Conservation (phyloP, 2,329 filamentous ascomycete species). For the Lasiodiplodia theobromae region DNA sequence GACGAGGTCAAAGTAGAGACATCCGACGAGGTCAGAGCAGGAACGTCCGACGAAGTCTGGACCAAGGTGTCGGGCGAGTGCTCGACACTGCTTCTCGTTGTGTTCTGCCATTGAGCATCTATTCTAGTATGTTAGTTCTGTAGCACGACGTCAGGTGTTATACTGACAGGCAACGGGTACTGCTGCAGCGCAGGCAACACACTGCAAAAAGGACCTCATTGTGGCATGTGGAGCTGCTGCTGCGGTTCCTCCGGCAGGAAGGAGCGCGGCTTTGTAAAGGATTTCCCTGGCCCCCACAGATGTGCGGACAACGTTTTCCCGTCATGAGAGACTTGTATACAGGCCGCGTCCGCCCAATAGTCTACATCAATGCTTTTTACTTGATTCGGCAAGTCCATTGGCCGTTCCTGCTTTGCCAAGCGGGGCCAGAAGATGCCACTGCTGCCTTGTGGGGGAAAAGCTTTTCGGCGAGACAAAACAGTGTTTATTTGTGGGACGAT, state of each 20-base stretch:
- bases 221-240: background rate
- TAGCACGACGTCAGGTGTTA: background rate
- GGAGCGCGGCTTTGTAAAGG: background rate
- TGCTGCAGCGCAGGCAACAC: background rate
- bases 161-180: background rate
- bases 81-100: background rate
- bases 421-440: background rate
- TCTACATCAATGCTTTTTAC: background rate
- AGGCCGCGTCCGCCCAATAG: background rate
- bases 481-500: background rate
- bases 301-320: background rate
- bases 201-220: background rate
- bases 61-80: background rate
- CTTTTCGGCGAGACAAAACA: background rate
- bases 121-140: background rate
- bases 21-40: background rate
- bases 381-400: background rate
- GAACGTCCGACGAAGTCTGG: background rate
- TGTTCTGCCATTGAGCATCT: background rate
- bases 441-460: background rate
- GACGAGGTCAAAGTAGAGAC: background rate
- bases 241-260: background rate
- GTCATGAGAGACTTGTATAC: background rate
- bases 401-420: background rate
- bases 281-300: background rate